These are phyloP conservation scores for Sphagnum magellanicum DNA, from an alignment of 228 moss, liverwort and hornwort genomes.

Conservation along the genomic window DNA sequence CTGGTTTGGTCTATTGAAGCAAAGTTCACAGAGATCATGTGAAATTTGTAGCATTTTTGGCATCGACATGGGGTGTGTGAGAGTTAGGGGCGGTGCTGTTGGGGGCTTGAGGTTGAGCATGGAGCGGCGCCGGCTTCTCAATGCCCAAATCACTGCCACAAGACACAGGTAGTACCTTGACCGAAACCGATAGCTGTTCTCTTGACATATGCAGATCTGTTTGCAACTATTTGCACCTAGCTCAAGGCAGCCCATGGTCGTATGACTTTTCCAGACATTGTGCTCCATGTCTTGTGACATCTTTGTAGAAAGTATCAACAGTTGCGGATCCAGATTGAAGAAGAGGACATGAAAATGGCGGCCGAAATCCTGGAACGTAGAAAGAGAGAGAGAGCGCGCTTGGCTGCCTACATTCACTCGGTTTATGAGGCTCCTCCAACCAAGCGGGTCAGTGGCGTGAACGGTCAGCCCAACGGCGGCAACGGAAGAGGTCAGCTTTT, in stretches of 20 bases:
- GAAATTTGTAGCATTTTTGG: too few species aligned
- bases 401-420: constrained; percentile 40
- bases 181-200: neutral
- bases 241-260: too few species aligned
- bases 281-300: too few species aligned
- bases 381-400: constrained; percentile 64
- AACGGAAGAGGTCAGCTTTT: constrained; percentile 28
- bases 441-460: constrained; percentile 6
- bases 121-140: constrained; percentile 78
- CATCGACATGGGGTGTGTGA: constrained; percentile 58
- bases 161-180: constrained; percentile 50
- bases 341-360: constrained; percentile 52
- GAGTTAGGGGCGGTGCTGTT: constrained; percentile 36
- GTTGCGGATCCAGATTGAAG: constrained; percentile 49
- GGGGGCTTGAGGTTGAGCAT: constrained; percentile 66
- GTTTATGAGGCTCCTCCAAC: constrained; percentile 9
- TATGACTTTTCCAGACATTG: too few species aligned
- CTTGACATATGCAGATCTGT: too few species aligned
- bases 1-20: too few species aligned
- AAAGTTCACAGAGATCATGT: too few species aligned
- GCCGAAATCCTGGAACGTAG: constrained; percentile 63
- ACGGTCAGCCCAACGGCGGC: neutral
- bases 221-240: too few species aligned
- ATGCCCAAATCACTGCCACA: constrained; percentile 71
- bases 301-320: constrained; percentile 76